Evolutionary conservation across 2,329 filamentous ascomycete genomes (phyloP).

Genomic region (Alternaria sp.): DNA sequence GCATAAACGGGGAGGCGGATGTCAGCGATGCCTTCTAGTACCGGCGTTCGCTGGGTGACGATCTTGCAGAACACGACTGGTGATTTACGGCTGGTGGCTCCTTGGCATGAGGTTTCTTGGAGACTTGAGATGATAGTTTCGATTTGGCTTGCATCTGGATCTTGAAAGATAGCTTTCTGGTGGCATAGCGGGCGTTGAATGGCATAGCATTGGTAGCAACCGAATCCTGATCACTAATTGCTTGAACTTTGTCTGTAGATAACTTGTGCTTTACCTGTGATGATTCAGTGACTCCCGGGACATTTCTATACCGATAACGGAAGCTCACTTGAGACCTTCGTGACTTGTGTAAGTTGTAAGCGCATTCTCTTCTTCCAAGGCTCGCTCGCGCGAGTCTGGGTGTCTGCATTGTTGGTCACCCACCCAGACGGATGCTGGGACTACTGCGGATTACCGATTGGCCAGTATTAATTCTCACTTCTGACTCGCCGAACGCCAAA

Average conservation of each 20-base stretch:
- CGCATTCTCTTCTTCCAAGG: neutral
- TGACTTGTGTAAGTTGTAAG: neutral
- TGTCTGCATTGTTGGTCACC: conserved; percentile 20
- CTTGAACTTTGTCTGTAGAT: neutral
- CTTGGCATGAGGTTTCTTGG: neutral
- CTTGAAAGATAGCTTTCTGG: conserved; percentile 12
- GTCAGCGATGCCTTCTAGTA: conserved; percentile 48
- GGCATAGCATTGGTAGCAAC: conserved; percentile 2
- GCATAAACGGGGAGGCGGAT: conserved; percentile 50
- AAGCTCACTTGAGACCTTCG: neutral
- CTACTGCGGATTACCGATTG: conserved; percentile 39
- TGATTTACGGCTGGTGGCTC: neutral
- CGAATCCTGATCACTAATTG: neutral
- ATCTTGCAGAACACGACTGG: neutral
- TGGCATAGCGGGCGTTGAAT: conserved; percentile 19
- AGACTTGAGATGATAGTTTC: conserved; percentile 5
- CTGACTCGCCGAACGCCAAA: conserved; percentile 40
- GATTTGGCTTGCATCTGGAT: conserved; percentile 1
- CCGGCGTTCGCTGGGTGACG: neutral
- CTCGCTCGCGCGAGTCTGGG: neutral
- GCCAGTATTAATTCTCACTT: conserved; percentile 16
- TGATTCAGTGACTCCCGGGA: neutral
- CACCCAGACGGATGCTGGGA: conserved; percentile 15
- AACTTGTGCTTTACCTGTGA: neutral
- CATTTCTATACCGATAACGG: neutral